phyloP scores from a whole-genome alignment of 192 early-diverging fungal genomes.

The Ambispora gerdemannii region DNA sequence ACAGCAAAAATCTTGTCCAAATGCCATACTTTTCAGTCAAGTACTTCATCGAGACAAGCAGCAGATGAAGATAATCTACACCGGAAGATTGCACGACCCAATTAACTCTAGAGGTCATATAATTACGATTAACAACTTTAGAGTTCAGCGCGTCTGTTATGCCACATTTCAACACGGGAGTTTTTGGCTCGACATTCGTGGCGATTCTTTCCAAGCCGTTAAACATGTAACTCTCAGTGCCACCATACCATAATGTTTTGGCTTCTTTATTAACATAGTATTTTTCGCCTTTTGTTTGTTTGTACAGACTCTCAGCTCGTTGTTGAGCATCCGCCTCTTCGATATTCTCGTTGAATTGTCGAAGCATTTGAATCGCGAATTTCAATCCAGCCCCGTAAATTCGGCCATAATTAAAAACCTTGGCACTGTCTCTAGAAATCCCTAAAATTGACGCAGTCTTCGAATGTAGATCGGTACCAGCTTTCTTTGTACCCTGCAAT shows the following conservation, averaged over 20 bases:
- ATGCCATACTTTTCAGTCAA: slow-evolving; percentile 75
- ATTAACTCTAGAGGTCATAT: slow-evolving; percentile 85
- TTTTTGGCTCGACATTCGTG: slow-evolving; percentile 63
- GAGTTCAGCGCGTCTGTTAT: slow-evolving; percentile 84
- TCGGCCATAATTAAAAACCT: slow-evolving; percentile 93
- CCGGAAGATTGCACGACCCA: slow-evolving; percentile 99
- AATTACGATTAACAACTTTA: slow-evolving; percentile 56
- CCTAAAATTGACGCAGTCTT: slow-evolving; percentile 84
- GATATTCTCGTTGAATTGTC: slow-evolving; percentile 76
- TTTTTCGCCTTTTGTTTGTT: slow-evolving; percentile 78
- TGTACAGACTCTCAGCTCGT: slow-evolving; percentile 70
- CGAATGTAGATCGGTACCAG: slow-evolving; percentile 90
- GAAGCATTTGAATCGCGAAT: slow-evolving; percentile 74
- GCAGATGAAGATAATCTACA: slow-evolving; percentile 93
- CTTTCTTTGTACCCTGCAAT: slow-evolving; percentile 86
- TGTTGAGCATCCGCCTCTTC: slow-evolving; percentile 56
- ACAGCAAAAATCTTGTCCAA: slow-evolving; percentile 79
- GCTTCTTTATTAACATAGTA: slow-evolving; percentile 29
- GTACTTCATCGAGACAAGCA: slow-evolving; percentile 85
- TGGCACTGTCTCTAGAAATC: slow-evolving; percentile 84
- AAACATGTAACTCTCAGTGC: slow-evolving; percentile 92
- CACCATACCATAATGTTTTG: slow-evolving; percentile 84
- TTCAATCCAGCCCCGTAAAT: slow-evolving; percentile 93
- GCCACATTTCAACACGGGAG: slow-evolving; percentile 82
- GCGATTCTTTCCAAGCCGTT: slow-evolving; percentile 86